Conservation (phyloP, 371 early-diverging fungal genomes). For the Batkoa obscura region DNA sequence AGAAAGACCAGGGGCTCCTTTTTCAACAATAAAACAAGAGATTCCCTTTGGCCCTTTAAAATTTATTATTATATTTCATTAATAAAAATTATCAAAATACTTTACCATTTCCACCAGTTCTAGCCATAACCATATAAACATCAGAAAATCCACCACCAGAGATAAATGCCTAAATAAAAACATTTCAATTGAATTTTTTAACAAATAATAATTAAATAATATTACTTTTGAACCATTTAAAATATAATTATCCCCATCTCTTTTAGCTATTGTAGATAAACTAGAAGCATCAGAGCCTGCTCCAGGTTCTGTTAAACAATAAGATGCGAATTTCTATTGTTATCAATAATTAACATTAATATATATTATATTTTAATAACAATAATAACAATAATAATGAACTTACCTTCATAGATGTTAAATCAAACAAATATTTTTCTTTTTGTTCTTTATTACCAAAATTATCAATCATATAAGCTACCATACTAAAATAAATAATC, state of each 20-base stretch:
- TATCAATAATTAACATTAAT: neutral
- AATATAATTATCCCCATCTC: constrained; percentile 44
- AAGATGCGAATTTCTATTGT: constrained; percentile 20
- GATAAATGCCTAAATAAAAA: constrained; percentile 28
- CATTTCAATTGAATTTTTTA: neutral
- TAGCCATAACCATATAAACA: constrained; percentile 37
- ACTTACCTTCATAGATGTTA: constrained; percentile 21
- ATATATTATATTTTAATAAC: neutral
- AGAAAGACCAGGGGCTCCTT: constrained; percentile 26
- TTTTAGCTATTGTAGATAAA: constrained; percentile 39
- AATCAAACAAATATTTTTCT: constrained; percentile 21
- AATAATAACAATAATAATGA: too few species aligned
- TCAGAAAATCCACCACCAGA: constrained; percentile 34
- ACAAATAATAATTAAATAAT: too few species aligned
- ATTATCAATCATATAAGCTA: constrained; percentile 35
- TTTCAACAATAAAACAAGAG: constrained; percentile 32
- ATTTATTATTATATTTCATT: neutral
- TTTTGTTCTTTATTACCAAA: constrained; percentile 26
- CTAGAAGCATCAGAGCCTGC: constrained; percentile 61
- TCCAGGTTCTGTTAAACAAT: constrained; percentile 55
- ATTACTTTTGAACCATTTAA: constrained; percentile 54
- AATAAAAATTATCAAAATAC: neutral
- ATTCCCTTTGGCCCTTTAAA: constrained; percentile 28
- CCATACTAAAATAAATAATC: constrained; percentile 16
- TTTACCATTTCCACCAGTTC: constrained; percentile 27